Evolutionary conservation across 192 early-diverging fungal genomes (phyloP), one percentile per base, ranked within the genome.

Genomic region (Umbelopsis sp.): DNA sequence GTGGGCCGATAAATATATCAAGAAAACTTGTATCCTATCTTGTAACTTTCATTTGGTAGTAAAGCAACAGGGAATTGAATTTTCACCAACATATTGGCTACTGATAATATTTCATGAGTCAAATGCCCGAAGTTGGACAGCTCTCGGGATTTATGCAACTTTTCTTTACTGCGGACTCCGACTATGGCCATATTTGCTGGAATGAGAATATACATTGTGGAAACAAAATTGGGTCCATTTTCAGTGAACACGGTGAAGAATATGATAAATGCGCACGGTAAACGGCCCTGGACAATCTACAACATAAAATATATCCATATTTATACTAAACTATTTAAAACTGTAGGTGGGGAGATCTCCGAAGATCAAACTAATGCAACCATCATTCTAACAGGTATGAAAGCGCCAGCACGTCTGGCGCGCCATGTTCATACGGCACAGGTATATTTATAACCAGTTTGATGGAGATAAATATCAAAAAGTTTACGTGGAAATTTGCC

Each of bases 361-460:
- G 17, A 59, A 25, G 45, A 52, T 24, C 62, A 72, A 49, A 22
- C 3, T 2, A 45, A 21, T 8, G 65, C 72, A 2, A 26, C 17
- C 14, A 38, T 73, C 12, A 54, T 73, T 32, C 24, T 73, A 34
- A 73, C 72, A 54, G 49, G 22, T 24, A 51, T 73, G 49, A 73
- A 29, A n/a, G 56, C 72, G 10, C 43, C 45, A n/a, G 24, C 65
- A 9, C 65, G 72, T 8, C 43, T 73, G 1, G n/a, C 24, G 36
- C 56, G 72, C 43, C 62, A 62, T 32, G 29, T 62, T 34, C 10
- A 62, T 32, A 34, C 56, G 9, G 12, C 56, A 34, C 24, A 62
- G 56, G 56, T 62, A 20, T 34, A 34, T 0, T 54, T 29, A 62
- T 62, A 20, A 5, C 16, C 25, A 7, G 4, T 14, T 6, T 22